Evolutionary conservation across 805 yeast species (phyloP), one percentile per base, ranked within the genome.

Genomic region (Candida sanyiensis): DNA sequence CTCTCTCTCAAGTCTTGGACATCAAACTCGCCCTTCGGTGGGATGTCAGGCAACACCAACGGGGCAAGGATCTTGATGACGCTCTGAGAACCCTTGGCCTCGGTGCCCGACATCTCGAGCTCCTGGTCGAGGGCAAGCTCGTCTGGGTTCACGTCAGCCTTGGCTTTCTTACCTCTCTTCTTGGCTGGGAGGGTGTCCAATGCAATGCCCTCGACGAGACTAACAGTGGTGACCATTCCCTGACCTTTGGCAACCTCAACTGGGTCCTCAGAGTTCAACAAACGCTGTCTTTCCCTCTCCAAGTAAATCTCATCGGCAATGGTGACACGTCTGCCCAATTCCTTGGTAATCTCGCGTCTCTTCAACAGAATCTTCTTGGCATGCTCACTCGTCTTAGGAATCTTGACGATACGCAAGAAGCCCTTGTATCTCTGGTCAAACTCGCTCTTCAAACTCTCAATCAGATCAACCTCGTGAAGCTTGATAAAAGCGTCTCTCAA

Each of bases 21-120:
- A 54, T 90, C 94, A 51, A 90, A 85, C 13, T 77, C 79, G 36
- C 97, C 98, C 58, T 75, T 80, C 35, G 71, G 64, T 11, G 96
- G 96, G 29, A 86, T 73, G 0, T 67, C 70, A 0, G 95, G 94
- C 46, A 87, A 66, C 31, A 59, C 62, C 50, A 87, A 67, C 6
- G 95, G 95, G 7, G 76, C 79, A 40, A 85, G 62, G 3, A 82
- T 67, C 21, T 36, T 38, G 19, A 51, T 44, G 15, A 45, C 48
- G 18, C 48, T 45, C 18, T 42, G 47, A 42, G 32, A 39, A 47
- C 28, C 19, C 18, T 27, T 27, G 8, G 22, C 18, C 3, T 19
- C 39, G 12, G 26, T 16, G 5, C 25, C 45, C 5, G 4, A 33
- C n/a, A 27, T 24, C 23, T 30, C 43, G 6, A 34, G 7, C 16